These are phyloP conservation scores for Obba rivulosa DNA, from an alignment of 768 basidiomycete species.

Conservation along the genomic window DNA sequence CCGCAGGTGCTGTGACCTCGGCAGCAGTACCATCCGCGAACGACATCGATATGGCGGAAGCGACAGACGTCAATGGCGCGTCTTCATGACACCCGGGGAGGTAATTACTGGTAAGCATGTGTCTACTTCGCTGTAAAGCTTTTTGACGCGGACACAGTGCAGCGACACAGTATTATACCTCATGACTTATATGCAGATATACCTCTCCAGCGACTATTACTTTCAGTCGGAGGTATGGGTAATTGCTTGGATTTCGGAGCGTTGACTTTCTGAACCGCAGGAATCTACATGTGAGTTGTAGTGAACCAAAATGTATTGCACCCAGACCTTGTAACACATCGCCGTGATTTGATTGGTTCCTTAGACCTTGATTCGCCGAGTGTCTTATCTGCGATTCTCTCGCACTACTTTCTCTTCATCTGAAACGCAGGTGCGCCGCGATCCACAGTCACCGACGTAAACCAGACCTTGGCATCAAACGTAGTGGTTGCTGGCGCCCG, in stretches of 20 bases:
- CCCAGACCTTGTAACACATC: too few species aligned
- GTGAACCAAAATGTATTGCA: too few species aligned
- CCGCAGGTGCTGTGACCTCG: constrained; percentile 62
- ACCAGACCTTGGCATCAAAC: too few species aligned
- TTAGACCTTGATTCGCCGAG: too few species aligned
- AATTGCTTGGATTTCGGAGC: constrained; percentile 2
- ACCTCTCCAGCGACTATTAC: too few species aligned
- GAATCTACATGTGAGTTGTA: too few species aligned
- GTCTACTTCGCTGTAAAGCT: background rate
- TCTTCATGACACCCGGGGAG: constrained; percentile 10
- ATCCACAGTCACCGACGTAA: too few species aligned
- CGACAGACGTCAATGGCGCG: constrained; percentile 15
- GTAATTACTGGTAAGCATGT: background rate
- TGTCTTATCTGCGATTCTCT: too few species aligned
- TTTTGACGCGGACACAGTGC: constrained; percentile 5
- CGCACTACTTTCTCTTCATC: too few species aligned
- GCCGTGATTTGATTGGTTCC: too few species aligned
- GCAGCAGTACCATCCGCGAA: constrained; percentile 73
- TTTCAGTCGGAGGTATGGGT: background rate
- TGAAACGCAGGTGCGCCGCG: too few species aligned
- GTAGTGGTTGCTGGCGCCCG: too few species aligned
- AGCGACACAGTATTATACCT: constrained; percentile 12
- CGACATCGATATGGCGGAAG: constrained; percentile 45
- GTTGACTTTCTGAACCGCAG: background rate
- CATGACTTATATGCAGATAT: constrained; percentile 2